These are phyloP conservation scores for Pseudocercospora fijiensis DNA, from an alignment of 2,329 filamentous ascomycete species.

Conservation along the genomic window DNA sequence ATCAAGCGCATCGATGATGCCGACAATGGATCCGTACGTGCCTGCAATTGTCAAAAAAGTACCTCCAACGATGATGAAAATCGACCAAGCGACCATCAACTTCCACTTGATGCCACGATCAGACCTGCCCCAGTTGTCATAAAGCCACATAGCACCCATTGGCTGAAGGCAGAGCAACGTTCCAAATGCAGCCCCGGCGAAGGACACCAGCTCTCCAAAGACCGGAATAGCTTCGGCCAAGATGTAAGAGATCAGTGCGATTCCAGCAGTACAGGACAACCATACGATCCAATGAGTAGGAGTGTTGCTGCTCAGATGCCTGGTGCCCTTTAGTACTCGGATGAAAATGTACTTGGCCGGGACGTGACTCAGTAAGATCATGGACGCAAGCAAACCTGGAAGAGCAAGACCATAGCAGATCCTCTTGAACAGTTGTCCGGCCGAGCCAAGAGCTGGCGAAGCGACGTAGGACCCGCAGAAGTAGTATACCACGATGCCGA, in stretches of 20 bases:
- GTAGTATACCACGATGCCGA: constrained; percentile 48
- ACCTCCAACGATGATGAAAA: constrained; percentile 40
- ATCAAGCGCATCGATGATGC: constrained; percentile 37
- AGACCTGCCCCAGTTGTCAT: constrained; percentile 42
- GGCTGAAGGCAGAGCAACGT: constrained; percentile 33
- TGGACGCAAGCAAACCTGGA: constrained; percentile 28
- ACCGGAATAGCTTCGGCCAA: constrained; percentile 31
- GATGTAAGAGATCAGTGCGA: constrained; percentile 27
- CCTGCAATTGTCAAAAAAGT: constrained; percentile 47
- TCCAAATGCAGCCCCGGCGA: constrained; percentile 31
- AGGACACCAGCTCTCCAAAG: constrained; percentile 29
- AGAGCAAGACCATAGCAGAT: constrained; percentile 45
- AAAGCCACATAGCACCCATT: constrained; percentile 46
- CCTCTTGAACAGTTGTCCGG: constrained; percentile 47
- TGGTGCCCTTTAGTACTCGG: constrained; percentile 29
- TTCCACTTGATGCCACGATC: constrained; percentile 16
- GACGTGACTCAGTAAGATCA: constrained; percentile 33
- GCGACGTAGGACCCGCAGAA: constrained; percentile 51
- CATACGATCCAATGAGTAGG: constrained; percentile 29
- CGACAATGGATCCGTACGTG: constrained; percentile 47
- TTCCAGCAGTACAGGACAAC: constrained; percentile 25
- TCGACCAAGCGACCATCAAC: constrained; percentile 17
- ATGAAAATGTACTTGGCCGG: constrained; percentile 35
- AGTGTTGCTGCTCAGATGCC: constrained; percentile 29
- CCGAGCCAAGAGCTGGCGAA: constrained; percentile 51